Evolutionary conservation across 768 basidiomycete genomes (phyloP).

Genomic region (Gautieria morchelliformis): DNA sequence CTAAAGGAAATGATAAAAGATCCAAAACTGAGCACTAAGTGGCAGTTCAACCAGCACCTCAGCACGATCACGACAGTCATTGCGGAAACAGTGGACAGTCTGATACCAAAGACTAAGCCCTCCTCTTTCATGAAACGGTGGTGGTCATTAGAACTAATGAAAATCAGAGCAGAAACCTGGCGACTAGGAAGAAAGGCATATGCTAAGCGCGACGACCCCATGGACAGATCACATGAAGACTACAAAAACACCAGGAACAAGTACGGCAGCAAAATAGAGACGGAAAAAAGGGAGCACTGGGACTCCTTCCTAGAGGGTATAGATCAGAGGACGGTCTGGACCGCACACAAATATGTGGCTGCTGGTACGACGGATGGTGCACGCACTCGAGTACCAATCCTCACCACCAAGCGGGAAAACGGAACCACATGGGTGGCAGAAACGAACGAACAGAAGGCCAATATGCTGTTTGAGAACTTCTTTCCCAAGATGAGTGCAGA

Average conservation of each 20-base stretch:
- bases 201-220: not conserved
- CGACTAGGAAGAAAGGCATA: not conserved
- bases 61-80: no score
- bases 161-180: no score
- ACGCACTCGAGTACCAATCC: no score
- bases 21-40: no score
- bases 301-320: not conserved
- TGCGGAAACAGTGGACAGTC: no score
- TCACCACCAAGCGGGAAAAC: not conserved
- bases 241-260: not conserved
- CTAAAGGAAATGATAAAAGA: not conserved
- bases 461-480: constrained; percentile 13
- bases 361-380: no score
- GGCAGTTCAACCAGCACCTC: no score
- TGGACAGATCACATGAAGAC: not conserved
- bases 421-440: not conserved
- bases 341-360: no score
- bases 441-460: constrained; percentile 17
- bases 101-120: no score
- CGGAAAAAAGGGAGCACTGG: not conserved
- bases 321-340: no score
- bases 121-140: no score
- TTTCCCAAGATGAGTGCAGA: constrained; percentile 14
- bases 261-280: not conserved
- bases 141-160: no score